Conservation (phyloP, 2,329 filamentous ascomycete species). For the Penicillium frequentans region DNA sequence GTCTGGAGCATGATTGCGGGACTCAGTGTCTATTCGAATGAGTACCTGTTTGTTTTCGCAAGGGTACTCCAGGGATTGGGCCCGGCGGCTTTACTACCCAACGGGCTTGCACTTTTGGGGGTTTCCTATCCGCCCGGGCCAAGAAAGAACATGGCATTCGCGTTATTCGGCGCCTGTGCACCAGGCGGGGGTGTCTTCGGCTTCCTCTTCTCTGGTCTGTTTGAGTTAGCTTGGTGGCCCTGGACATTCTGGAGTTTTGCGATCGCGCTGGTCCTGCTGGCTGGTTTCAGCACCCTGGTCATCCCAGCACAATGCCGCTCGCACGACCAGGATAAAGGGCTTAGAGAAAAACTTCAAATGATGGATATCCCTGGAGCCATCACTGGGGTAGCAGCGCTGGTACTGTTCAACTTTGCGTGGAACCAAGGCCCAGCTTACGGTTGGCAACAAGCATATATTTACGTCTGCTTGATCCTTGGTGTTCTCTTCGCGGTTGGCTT, state of each 20-base stretch:
- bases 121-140: conserved; percentile 57
- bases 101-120: conserved; percentile 43
- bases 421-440: conserved; percentile 62
- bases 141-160: conserved; percentile 62
- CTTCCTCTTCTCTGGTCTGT: conserved; percentile 41
- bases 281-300: conserved; percentile 37
- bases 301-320: conserved; percentile 7
- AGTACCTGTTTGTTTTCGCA: conserved; percentile 49
- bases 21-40: conserved; percentile 33
- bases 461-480: conserved; percentile 58
- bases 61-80: conserved; percentile 17
- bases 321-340: background rate
- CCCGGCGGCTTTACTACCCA: conserved; percentile 2
- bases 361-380: conserved; percentile 42
- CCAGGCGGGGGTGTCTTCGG: conserved; percentile 48
- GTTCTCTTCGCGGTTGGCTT: conserved; percentile 55
- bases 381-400: conserved; percentile 54
- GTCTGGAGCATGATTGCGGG: conserved; percentile 31
- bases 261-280: conserved; percentile 36
- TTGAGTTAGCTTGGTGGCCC: conserved; percentile 53
- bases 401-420: conserved; percentile 67
- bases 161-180: conserved; percentile 51
- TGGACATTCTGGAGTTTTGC: conserved; percentile 47
- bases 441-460: conserved; percentile 57
- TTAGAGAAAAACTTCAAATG: background rate